These are phyloP conservation scores for Termitomyces bulborhizus DNA, from an alignment of 768 basidiomycete genomes.

Conservation along the genomic window DNA sequence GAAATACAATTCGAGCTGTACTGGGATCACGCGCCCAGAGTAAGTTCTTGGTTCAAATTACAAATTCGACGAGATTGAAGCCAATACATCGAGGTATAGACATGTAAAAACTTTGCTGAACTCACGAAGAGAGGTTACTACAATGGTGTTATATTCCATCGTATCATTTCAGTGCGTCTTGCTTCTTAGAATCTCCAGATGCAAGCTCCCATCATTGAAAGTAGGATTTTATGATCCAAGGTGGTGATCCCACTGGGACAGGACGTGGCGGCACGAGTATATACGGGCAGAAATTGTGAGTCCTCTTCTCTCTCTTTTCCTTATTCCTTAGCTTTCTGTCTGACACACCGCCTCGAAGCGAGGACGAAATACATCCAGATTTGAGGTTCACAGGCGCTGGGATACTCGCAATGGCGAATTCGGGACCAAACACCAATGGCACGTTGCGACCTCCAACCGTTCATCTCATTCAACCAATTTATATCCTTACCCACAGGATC, in stretches of 20 bases:
- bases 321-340: neutral
- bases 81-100: constrained; percentile 39
- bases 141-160: constrained; percentile 85
- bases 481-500: constrained; percentile 51
- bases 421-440: constrained; percentile 91
- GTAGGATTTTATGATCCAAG: constrained; percentile 97
- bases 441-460: constrained; percentile 41
- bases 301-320: constrained; percentile 10
- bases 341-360: constrained; percentile 33
- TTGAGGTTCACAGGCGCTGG: constrained; percentile 94
- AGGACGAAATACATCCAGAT: constrained; percentile 89
- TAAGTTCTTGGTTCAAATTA: constrained; percentile 29
- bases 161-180: constrained; percentile 72
- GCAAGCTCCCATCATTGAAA: neutral
- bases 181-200: neutral
- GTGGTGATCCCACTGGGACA: constrained; percentile 93
- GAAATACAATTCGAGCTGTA: constrained; percentile 88
- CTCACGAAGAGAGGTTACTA: constrained; percentile 91
- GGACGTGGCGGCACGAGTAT: constrained; percentile 89
- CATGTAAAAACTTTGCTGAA: constrained; percentile 93
- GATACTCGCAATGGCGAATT: constrained; percentile 96
- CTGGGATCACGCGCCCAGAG: constrained; percentile 80
- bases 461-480: constrained; percentile 31
- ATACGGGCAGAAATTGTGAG: constrained; percentile 83
- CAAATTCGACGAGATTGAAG: constrained; percentile 12